Evolutionary conservation across 2,329 filamentous ascomycete genomes (phyloP), one percentile per base, ranked within the genome.

Genomic region (Ophiostoma sp.): DNA sequence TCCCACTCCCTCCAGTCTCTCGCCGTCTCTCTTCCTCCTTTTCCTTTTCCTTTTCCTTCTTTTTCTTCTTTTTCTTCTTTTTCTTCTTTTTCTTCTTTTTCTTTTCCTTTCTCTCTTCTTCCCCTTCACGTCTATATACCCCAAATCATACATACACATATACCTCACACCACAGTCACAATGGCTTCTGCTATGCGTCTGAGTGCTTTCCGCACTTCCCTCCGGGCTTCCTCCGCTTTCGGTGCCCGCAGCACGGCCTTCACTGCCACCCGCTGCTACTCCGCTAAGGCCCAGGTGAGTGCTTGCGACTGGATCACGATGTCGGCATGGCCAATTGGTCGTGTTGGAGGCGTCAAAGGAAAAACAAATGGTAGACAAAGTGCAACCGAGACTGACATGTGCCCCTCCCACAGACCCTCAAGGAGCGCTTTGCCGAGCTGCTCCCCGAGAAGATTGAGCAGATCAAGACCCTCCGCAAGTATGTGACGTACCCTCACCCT

Each of bases 381-480:
- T 14, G 6, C 6, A 63, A 42, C 40, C 42, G 16, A 8, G 60
- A 45, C 62, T 64, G 18, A 64, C 62, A 64, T 64, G 16, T 47
- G 18, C 74, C 75, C 67, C 75, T 72, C 44, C 64, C 41, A 55
- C 72, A 99, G 95, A 93, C 93, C 75, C 84, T 99, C 79, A 99
- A 99, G 86, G 95, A 99, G 81, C 94, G 93, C 79, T 98, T 99
- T 81, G 94, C 94, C 79, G 93, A 95, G 81, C 90, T 94, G 78
- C 86, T 99, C 72, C 95, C 95, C 76, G 92, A 89, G 80, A 96
- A 98, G 88, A 90, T 97, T 78, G 95, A 99, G 84, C 92, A 98
- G 88, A 93, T 99, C 85, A 99, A 99, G 92, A 89, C 92, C 81
- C 89, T 99, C 77, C 88, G 92, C 81, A 97, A 97, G 92, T 96